Percentiles rank a stretch among this genome's conserved stretches.
Evolutionary conservation across 2,329 filamentous ascomycete genomes (phyloP).

Genomic region (Fusarium anguioides): DNA sequence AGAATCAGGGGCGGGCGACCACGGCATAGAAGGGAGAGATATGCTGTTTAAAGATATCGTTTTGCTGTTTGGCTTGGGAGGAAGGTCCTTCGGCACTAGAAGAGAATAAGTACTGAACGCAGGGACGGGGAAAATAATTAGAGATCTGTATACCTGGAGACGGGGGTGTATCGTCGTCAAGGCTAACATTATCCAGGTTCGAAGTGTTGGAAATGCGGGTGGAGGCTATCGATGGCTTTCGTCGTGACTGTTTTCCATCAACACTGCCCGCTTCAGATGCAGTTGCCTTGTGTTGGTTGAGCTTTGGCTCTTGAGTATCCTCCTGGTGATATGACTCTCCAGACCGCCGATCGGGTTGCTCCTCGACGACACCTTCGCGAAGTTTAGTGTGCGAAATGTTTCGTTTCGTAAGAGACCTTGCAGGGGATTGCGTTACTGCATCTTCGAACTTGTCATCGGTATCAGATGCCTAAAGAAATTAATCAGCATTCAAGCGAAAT

Average conservation of each 20-base stretch:
- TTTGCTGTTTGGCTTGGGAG: constrained; percentile 59
- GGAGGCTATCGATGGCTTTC: constrained; percentile 55
- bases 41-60: constrained; percentile 75
- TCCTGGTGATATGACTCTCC: constrained; percentile 22
- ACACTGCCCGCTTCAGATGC: constrained; percentile 29
- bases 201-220: constrained; percentile 60
- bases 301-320: constrained; percentile 13
- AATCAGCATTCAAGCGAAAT: constrained; percentile 28
- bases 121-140: background rate
- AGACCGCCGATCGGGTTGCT: constrained; percentile 22
- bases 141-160: constrained; percentile 46
- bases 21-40: constrained; percentile 77
- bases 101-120: constrained; percentile 31
- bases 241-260: constrained; percentile 36
- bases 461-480: constrained; percentile 45
- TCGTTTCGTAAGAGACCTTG: constrained; percentile 71
- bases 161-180: constrained; percentile 63
- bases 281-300: constrained; percentile 30
- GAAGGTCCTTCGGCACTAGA: constrained; percentile 49
- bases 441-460: constrained; percentile 76
- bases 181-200: constrained; percentile 70
- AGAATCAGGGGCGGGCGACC: constrained; percentile 69
- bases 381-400: constrained; percentile 51
- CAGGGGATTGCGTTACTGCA: constrained; percentile 73
- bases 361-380: constrained; percentile 29